Percentiles rank a stretch among this genome's conserved stretches.
Conservation (phyloP, 208 protist genomes). For the Wallacemonas sp. region DNA sequence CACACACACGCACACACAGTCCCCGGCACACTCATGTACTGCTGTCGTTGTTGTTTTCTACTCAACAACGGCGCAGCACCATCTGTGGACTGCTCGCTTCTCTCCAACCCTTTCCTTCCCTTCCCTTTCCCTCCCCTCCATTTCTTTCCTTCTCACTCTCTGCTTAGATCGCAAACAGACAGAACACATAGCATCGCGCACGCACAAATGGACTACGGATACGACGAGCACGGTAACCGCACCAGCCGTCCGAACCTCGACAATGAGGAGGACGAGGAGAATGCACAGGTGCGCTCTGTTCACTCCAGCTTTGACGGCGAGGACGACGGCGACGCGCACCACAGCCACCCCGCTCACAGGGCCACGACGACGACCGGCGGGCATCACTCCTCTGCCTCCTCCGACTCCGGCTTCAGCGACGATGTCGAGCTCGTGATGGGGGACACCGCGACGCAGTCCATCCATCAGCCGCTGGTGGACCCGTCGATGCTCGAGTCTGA, state of each 20-base stretch:
- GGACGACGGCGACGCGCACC: background rate
- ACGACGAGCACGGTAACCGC: constrained; percentile 70
- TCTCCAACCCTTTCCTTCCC: no score
- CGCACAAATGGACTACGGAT: constrained; percentile 67
- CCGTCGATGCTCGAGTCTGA: constrained; percentile 20
- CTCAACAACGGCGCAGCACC: no score
- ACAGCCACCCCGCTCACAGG: constrained; percentile 20
- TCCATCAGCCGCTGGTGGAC: constrained; percentile 69
- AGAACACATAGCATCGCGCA: background rate
- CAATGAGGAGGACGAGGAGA: constrained; percentile 24
- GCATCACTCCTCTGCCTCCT: constrained; percentile 7
- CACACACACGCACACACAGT: background rate
- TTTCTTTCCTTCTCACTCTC: background rate
- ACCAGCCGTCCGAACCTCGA: constrained; percentile 2
- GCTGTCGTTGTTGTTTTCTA: constrained; percentile 24
- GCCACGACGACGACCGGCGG: constrained; percentile 14
- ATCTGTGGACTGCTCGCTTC: no score
- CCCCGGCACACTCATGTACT: background rate
- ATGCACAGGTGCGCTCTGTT: constrained; percentile 28
- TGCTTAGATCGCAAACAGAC: no score
- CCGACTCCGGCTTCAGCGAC: constrained; percentile 67
- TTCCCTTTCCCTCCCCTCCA: background rate
- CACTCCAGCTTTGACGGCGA: constrained; percentile 18
- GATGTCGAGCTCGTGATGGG: constrained; percentile 85
- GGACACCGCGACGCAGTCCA: constrained; percentile 60